phyloP scores from a whole-genome alignment of 1,284 basidiomycete species.

The Trichosporon faecale region DNA sequence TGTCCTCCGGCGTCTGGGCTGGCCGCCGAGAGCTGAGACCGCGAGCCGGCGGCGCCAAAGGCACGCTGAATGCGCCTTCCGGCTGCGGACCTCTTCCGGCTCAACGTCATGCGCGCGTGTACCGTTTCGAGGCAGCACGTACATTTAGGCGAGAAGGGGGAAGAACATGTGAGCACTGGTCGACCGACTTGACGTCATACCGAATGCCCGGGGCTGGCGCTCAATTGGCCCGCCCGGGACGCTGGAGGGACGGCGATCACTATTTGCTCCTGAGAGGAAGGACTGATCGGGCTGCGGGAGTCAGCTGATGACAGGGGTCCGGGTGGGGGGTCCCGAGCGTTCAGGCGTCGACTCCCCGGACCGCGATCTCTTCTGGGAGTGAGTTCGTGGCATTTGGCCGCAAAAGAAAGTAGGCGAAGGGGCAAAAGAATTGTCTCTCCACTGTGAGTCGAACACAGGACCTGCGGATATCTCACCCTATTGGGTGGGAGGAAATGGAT shows the following conservation, averaged over 20 bases:
- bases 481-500: background rate
- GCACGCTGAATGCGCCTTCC: background rate
- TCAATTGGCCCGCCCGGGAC: background rate
- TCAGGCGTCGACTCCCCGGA: background rate
- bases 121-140: background rate
- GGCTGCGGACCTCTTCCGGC: background rate
- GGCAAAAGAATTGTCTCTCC: slow-evolving; percentile 12
- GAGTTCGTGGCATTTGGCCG: no score
- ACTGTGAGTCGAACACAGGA: slow-evolving; percentile 18
- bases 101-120: background rate
- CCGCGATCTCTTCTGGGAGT: background rate
- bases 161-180: background rate
- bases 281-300: background rate
- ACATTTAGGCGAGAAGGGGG: background rate
- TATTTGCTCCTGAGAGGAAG: background rate
- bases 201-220: background rate
- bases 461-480: slow-evolving; percentile 9
- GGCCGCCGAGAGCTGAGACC: no score
- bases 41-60: background rate
- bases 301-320: background rate
- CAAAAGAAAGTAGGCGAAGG: no score
- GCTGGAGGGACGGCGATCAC: background rate
- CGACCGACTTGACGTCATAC: background rate
- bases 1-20: no score
- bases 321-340: background rate